Evolutionary conservation across 2,329 filamentous ascomycete genomes (phyloP).

Genomic region (Hymenoscyphus albidus): DNA sequence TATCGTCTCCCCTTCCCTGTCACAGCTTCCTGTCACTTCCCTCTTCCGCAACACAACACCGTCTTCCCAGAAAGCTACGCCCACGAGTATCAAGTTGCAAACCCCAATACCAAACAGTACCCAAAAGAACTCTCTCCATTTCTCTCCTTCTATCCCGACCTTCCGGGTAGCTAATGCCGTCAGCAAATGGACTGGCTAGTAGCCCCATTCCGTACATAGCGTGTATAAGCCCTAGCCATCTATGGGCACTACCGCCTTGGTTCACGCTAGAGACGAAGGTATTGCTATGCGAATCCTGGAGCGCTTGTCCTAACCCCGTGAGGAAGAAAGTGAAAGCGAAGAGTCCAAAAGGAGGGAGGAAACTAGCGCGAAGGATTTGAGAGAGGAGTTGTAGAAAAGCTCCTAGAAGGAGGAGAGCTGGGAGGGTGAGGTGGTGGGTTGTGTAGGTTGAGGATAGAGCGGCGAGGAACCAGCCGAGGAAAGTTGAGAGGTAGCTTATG

Average conservation of each 20-base stretch:
- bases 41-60: neutral
- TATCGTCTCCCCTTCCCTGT: slow-evolving; percentile 38
- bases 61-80: neutral
- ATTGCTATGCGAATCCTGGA: neutral
- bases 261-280: neutral
- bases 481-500: slow-evolving; percentile 51
- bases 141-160: neutral
- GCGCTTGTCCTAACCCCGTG: neutral
- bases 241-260: neutral
- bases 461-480: slow-evolving; percentile 56
- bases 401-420: slow-evolving; percentile 31
- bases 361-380: neutral
- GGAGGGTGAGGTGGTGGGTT: slow-evolving; percentile 52
- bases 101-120: neutral
- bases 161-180: neutral
- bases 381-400: neutral
- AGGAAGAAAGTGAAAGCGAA: neutral
- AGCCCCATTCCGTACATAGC: neutral
- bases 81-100: neutral
- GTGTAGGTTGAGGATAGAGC: slow-evolving; percentile 54
- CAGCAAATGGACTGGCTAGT: neutral
- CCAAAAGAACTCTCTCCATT: slow-evolving; percentile 29
- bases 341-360: neutral
- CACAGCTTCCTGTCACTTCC: slow-evolving; percentile 28
- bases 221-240: neutral